phyloP scores from a whole-genome alignment of 1,284 basidiomycete genomes.

The Flammula alnicola region DNA sequence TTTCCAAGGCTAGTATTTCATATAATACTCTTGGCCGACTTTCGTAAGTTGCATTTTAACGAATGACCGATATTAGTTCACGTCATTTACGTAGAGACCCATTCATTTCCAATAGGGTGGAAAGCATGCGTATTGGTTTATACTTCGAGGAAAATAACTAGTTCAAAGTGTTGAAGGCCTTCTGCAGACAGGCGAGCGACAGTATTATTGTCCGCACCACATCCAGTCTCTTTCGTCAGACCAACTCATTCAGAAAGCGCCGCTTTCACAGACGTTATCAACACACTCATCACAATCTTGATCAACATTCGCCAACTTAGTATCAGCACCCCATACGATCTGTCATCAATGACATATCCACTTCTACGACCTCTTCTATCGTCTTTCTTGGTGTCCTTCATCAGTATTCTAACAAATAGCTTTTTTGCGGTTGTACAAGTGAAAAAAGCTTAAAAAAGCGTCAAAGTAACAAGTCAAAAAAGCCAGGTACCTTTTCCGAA shows the following conservation, averaged over 20 bases:
- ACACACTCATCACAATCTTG: conserved; percentile 33
- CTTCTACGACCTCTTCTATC: conserved; percentile 30
- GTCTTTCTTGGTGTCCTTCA: conserved; percentile 41
- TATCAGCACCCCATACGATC: conserved; percentile 36
- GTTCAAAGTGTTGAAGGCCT: conserved; percentile 5
- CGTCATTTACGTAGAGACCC: conserved; percentile 17
- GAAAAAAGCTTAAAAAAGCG: too few species aligned
- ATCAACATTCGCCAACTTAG: conserved; percentile 36
- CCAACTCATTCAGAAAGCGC: conserved; percentile 7
- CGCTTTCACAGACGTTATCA: conserved; percentile 27
- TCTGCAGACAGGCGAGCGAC: conserved; percentile 7
- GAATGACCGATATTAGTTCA: neutral
- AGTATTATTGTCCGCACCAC: conserved; percentile 14
- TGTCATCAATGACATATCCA: conserved; percentile 20
- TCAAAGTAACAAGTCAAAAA: too few species aligned
- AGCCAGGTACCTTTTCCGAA: too few species aligned
- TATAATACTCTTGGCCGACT: conserved; percentile 34
- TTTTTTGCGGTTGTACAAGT: too few species aligned
- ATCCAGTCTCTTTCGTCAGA: conserved; percentile 15
- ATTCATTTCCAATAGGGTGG: conserved; percentile 23
- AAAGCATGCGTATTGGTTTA: conserved; percentile 9
- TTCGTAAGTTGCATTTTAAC: conserved; percentile 30
- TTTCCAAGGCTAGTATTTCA: conserved; percentile 22
- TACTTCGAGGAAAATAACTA: conserved; percentile 6
- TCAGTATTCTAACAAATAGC: conserved; percentile 37